These are phyloP conservation scores for Aspergillus terreus DNA, from an alignment of 2,329 filamentous ascomycete genomes.

Conservation along the genomic window DNA sequence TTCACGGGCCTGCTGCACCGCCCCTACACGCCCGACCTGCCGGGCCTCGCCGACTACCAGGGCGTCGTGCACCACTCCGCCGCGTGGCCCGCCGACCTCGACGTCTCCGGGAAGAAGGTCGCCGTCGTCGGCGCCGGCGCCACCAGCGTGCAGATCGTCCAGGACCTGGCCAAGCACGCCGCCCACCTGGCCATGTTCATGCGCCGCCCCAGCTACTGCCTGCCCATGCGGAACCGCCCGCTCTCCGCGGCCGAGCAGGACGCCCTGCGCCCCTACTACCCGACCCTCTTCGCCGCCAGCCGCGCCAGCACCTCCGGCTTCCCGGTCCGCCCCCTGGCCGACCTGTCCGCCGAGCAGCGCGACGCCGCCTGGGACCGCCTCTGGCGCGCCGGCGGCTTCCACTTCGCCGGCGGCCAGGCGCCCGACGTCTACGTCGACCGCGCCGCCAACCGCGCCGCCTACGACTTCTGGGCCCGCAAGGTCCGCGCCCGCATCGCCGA, in stretches of 20 bases:
- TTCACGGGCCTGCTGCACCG: constrained; percentile 46
- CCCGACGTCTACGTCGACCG: constrained; percentile 17
- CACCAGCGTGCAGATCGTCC: constrained; percentile 54
- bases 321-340: background rate
- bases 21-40: constrained; percentile 38
- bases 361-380: background rate
- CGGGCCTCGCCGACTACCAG: constrained; percentile 43
- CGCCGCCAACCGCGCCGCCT: constrained; percentile 50
- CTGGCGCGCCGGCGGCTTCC: background rate
- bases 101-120: constrained; percentile 47
- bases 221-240: constrained; percentile 57
- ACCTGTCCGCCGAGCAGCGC: background rate
- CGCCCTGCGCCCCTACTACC: background rate
- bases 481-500: constrained; percentile 49
- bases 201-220: constrained; percentile 61
- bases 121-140: constrained; percentile 55
- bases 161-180: constrained; percentile 54
- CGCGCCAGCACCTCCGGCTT: background rate
- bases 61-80: constrained; percentile 55
- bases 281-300: background rate
- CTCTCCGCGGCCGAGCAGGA: background rate
- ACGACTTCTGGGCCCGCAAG: constrained; percentile 54
- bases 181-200: constrained; percentile 54
- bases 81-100: constrained; percentile 48
- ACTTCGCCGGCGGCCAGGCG: background rate